Evolutionary conservation across 2,329 filamentous ascomycete species (phyloP).

Genomic region (Penicillium paneum): DNA sequence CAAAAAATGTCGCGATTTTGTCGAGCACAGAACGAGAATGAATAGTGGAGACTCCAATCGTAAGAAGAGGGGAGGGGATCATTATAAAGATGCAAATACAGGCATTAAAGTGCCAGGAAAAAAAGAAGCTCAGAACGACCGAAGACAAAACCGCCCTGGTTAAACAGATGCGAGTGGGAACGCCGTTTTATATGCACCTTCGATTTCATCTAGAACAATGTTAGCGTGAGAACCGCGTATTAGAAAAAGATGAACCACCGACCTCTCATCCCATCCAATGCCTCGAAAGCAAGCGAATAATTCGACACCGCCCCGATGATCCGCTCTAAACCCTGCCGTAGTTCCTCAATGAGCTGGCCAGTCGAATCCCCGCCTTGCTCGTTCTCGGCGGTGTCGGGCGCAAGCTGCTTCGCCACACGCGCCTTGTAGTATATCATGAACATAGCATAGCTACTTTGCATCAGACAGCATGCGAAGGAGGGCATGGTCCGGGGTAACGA

Average conservation of each 20-base stretch:
- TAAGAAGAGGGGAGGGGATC: not conserved
- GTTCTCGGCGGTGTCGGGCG: conserved; percentile 21
- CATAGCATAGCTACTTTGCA: conserved; percentile 48
- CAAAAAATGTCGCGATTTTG: not conserved
- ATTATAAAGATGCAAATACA: not conserved
- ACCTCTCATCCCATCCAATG: conserved; percentile 46
- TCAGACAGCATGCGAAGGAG: conserved; percentile 47
- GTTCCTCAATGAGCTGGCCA: conserved; percentile 35
- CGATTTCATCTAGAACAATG: conserved; percentile 38
- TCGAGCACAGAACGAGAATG: not conserved
- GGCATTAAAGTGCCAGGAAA: not conserved
- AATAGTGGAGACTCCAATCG: conserved; percentile 1
- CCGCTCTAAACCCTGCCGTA: conserved; percentile 38
- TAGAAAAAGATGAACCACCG: conserved; percentile 4
- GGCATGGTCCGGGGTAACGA: conserved; percentile 45
- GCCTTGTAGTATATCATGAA: conserved; percentile 47
- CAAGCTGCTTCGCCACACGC: conserved; percentile 35
- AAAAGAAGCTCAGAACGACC: conserved; percentile 3
- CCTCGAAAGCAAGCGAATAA: conserved; percentile 44
- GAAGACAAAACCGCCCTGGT: conserved; percentile 10
- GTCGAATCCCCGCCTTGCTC: conserved; percentile 24
- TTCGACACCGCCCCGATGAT: conserved; percentile 39
- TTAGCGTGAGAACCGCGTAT: conserved; percentile 3
- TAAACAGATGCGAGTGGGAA: conserved; percentile 29
- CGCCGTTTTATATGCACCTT: conserved; percentile 43